Conservation (phyloP, 1,284 basidiomycete species). For the Cutaneotrichosporon curvatum region DNA sequence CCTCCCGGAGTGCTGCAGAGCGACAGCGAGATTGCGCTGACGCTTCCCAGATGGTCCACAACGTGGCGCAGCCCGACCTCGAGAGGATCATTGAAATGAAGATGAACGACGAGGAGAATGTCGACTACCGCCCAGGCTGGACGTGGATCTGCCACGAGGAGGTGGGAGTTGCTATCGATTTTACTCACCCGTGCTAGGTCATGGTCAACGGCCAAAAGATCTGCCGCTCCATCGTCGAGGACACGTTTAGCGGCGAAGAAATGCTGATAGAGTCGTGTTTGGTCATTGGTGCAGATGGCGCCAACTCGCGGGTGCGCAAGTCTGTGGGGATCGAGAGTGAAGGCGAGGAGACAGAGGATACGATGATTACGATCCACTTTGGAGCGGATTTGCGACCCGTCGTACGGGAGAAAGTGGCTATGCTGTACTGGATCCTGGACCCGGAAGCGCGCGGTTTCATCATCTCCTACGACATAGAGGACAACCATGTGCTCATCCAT, state of each 20-base stretch:
- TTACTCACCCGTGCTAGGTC: neutral
- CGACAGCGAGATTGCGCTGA: neutral
- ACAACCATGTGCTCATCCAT: slow-evolving; percentile 26
- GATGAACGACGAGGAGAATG: slow-evolving; percentile 13
- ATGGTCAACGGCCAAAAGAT: slow-evolving; percentile 7
- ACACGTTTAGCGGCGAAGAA: slow-evolving; percentile 23
- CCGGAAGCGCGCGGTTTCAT: slow-evolving; percentile 23
- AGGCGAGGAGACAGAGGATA: slow-evolving; percentile 23
- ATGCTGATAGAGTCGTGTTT: slow-evolving; percentile 12
- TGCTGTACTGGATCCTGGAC: slow-evolving; percentile 28
- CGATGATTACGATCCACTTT: slow-evolving; percentile 27
- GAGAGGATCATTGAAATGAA: slow-evolving; percentile 15
- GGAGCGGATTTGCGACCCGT: slow-evolving; percentile 20
- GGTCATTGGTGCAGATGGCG: slow-evolving; percentile 23
- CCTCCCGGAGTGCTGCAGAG: neutral
- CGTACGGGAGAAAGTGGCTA: slow-evolving; percentile 20
- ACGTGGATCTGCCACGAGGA: slow-evolving; percentile 21
- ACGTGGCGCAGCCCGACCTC: slow-evolving; percentile 26
- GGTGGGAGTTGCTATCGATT: too few species aligned
- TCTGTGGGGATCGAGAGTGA: slow-evolving; percentile 18
- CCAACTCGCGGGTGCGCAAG: slow-evolving; percentile 22
- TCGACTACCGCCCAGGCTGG: slow-evolving; percentile 22
- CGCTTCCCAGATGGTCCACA: slow-evolving; percentile 22
- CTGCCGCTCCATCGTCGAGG: slow-evolving; percentile 16
- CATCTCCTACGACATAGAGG: slow-evolving; percentile 24